Conservation (phyloP, 2,329 filamentous ascomycete genomes). For the Aureobasidium musti region DNA sequence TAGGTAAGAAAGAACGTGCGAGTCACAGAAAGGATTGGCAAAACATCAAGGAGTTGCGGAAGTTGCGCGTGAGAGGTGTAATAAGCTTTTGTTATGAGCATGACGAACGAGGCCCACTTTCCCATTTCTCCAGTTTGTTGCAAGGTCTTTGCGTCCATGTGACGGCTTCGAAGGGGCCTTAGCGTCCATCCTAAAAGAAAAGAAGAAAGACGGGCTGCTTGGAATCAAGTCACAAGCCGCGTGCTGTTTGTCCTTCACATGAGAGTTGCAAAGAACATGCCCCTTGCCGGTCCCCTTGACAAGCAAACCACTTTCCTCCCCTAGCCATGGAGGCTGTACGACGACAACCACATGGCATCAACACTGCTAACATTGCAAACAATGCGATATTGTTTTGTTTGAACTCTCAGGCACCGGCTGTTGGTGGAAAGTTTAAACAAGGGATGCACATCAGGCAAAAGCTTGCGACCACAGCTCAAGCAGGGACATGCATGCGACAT, state of each 20-base stretch:
- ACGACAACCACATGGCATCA: not conserved
- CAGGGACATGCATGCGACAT: constrained; percentile 14
- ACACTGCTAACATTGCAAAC: not conserved
- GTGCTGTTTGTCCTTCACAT: not conserved
- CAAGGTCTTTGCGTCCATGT: constrained; percentile 6
- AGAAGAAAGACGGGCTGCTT: not conserved
- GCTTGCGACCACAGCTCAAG: not conserved
- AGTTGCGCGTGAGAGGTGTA: not conserved
- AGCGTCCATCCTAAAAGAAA: not conserved
- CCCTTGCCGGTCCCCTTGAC: not conserved
- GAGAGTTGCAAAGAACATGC: not conserved
- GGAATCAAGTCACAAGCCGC: constrained; percentile 1
- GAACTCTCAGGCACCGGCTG: not conserved
- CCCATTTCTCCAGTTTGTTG: not conserved
- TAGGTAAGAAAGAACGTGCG: not conserved
- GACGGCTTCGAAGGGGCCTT: not conserved
- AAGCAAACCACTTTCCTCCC: not conserved
- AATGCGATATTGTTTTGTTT: not conserved
- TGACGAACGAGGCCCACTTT: constrained; percentile 19
- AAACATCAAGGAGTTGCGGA: not conserved
- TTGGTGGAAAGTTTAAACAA: not conserved
- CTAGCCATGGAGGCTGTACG: not conserved
- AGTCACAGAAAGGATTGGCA: not conserved
- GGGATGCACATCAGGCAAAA: constrained; percentile 2
- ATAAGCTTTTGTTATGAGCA: constrained; percentile 19